Evolutionary conservation across 1,284 basidiomycete species (phyloP).

Genomic region (Naganishia cerealis): DNA sequence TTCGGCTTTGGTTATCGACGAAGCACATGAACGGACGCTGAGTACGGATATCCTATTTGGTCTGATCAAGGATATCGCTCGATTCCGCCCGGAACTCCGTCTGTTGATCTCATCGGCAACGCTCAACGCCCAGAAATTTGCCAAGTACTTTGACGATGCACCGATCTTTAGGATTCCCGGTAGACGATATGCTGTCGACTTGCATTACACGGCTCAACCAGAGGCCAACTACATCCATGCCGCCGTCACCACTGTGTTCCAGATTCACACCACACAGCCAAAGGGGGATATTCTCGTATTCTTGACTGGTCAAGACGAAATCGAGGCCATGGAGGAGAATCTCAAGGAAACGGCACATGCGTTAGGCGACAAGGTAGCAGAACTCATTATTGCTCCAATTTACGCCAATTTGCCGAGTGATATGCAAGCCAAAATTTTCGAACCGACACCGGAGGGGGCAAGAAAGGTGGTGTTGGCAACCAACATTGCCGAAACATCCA

Average conservation of each 20-base stretch:
- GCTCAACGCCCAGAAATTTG: conserved; percentile 93
- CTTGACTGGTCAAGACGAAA: conserved; percentile 98
- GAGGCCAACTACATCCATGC: conserved; percentile 98
- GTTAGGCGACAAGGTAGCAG: conserved; percentile 90
- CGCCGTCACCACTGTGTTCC: conserved; percentile 96
- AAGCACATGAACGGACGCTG: conserved; percentile 92
- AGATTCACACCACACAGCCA: conserved; percentile 97
- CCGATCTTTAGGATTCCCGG: conserved; percentile 95
- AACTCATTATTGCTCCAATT: conserved; percentile 93
- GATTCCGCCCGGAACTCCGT: conserved; percentile 87
- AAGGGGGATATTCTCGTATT: conserved; percentile 98
- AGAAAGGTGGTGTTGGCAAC: conserved; percentile 96
- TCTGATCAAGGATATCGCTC: conserved; percentile 96
- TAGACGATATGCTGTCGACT: conserved; percentile 94
- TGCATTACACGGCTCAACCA: conserved; percentile 95
- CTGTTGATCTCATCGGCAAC: conserved; percentile 94
- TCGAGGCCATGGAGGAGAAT: conserved; percentile 94
- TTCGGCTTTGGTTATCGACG: conserved; percentile 89
- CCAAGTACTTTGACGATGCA: conserved; percentile 90
- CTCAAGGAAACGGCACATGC: conserved; percentile 91
- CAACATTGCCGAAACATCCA: conserved; percentile 97
- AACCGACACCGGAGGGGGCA: conserved; percentile 93
- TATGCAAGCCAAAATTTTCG: conserved; percentile 99
- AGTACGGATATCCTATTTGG: conserved; percentile 96
- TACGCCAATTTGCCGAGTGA: conserved; percentile 97